Percentiles rank a stretch among this genome's conserved stretches.
Conservation (phyloP, 2,329 filamentous ascomycete species). For the Ascochyta koolunga region DNA sequence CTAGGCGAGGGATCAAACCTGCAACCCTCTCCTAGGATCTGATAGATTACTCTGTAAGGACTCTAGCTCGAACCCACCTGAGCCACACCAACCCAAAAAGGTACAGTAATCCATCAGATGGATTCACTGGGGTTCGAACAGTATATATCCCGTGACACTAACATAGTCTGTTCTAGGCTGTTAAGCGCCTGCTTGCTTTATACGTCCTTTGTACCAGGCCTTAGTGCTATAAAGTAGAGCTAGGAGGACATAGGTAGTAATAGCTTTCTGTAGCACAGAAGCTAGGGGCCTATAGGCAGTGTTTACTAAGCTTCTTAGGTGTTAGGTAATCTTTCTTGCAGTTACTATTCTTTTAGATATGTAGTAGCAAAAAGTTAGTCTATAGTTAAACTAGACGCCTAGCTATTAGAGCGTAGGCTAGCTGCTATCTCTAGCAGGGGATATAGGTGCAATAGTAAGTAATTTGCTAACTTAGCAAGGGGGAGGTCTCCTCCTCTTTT, state of each 20-base stretch:
- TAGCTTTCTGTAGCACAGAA: background rate
- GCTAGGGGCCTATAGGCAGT: background rate
- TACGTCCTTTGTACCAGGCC: background rate
- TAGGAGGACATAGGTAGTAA: background rate
- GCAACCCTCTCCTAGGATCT: no score
- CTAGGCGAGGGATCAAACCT: no score
- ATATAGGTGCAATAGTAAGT: background rate
- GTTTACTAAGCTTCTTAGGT: background rate
- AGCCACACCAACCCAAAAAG: no score
- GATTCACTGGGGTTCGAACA: no score
- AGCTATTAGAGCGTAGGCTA: background rate
- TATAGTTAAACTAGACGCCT: background rate
- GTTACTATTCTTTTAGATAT: background rate
- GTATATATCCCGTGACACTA: no score
- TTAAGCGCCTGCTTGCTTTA: background rate
- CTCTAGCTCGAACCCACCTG: no score
- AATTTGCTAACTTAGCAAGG: background rate
- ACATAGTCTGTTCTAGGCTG: background rate
- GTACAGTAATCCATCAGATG: no score
- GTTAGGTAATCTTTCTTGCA: background rate
- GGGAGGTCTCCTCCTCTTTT: background rate
- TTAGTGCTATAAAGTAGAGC: background rate
- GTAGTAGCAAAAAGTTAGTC: background rate
- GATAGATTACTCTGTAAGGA: no score
- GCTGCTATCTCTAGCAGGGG: background rate